phyloP scores from a whole-genome alignment of 768 basidiomycete species.

The Rhizopogon sp. region DNA sequence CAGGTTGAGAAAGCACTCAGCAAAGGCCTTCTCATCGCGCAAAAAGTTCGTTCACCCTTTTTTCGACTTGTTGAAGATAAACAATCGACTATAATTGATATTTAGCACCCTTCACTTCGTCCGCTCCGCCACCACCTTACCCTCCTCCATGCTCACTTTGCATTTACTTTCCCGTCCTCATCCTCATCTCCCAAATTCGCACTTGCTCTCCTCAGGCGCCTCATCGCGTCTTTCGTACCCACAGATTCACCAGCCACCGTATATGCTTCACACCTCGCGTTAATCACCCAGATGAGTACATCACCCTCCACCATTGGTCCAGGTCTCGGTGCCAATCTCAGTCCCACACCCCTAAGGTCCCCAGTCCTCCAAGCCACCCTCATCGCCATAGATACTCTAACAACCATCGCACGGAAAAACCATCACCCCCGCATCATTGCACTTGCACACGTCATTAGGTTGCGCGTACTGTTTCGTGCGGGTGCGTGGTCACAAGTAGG shows the following conservation, averaged over 20 bases:
- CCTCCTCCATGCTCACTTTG: conserved; percentile 56
- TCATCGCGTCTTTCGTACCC: conserved; percentile 40
- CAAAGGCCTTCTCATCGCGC: not conserved
- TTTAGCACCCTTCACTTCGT: conserved; percentile 61
- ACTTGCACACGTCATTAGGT: conserved; percentile 49
- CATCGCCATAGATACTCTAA: conserved; percentile 28
- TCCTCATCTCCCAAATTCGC: conserved; percentile 41
- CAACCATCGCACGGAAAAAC: conserved; percentile 24
- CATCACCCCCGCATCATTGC: conserved; percentile 40
- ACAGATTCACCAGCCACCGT: conserved; percentile 47
- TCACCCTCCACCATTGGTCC: conserved; percentile 6
- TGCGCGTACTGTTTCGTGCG: conserved; percentile 50
- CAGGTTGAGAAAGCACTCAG: not conserved
- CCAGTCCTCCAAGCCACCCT: conserved; percentile 27
- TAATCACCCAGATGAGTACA: conserved; percentile 41
- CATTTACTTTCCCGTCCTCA: conserved; percentile 2
- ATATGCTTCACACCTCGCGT: conserved; percentile 52
- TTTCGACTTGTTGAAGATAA: not conserved
- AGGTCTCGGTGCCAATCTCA: not conserved
- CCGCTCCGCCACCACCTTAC: conserved; percentile 55
- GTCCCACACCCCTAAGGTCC: not conserved
- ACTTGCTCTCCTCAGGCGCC: conserved; percentile 51
- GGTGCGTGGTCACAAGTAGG: conserved; percentile 50
- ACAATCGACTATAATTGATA: not conserved
- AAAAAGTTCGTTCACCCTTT: conserved; percentile 22